Percentiles rank a stretch among this genome's conserved stretches.
Evolutionary conservation across 2,329 filamentous ascomycete genomes (phyloP).

Genomic region (Rhynchosporium secalis): DNA sequence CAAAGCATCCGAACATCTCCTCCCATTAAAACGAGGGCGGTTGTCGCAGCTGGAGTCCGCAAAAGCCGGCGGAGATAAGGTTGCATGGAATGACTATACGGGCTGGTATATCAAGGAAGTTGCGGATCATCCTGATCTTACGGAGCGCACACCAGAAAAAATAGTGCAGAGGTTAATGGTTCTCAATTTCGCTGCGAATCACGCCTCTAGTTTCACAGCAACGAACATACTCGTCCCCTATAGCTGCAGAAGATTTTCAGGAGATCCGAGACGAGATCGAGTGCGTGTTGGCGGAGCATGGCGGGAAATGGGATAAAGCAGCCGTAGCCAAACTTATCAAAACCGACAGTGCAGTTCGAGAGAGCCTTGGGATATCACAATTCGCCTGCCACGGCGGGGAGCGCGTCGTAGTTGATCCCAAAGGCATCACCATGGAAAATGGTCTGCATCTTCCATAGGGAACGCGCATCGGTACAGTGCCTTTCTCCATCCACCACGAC

Average conservation of each 20-base stretch:
- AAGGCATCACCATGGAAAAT: conserved; percentile 31
- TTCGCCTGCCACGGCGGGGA: conserved; percentile 34
- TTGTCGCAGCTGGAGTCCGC: conserved; percentile 15
- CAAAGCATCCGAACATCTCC: conserved; percentile 30
- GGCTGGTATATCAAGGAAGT: conserved; percentile 34
- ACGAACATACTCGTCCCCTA: conserved; percentile 35
- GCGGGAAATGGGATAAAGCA: conserved; percentile 39
- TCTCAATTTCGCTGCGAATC: conserved; percentile 39
- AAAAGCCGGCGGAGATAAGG: conserved; percentile 10
- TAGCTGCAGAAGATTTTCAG: conserved; percentile 22
- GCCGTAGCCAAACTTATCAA: conserved; percentile 38
- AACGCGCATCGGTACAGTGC: conserved; percentile 19
- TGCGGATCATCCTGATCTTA: conserved; percentile 25
- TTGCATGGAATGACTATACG: conserved; percentile 33
- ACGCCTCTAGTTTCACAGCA: conserved; percentile 38
- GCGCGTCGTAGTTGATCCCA: conserved; percentile 33
- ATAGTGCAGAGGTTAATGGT: conserved; percentile 37
- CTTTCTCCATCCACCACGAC: conserved; percentile 29
- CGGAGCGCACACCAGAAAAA: conserved; percentile 30
- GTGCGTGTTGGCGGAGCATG: conserved; percentile 22
- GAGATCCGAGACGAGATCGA: conserved; percentile 39
- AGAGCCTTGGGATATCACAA: conserved; percentile 39
- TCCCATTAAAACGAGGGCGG: conserved; percentile 36
- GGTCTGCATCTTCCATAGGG: conserved; percentile 27
- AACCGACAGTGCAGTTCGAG: conserved; percentile 40